phyloP scores from a whole-genome alignment of 495 filamentous ascomycete genomes.

The Parathielavia appendiculata region DNA sequence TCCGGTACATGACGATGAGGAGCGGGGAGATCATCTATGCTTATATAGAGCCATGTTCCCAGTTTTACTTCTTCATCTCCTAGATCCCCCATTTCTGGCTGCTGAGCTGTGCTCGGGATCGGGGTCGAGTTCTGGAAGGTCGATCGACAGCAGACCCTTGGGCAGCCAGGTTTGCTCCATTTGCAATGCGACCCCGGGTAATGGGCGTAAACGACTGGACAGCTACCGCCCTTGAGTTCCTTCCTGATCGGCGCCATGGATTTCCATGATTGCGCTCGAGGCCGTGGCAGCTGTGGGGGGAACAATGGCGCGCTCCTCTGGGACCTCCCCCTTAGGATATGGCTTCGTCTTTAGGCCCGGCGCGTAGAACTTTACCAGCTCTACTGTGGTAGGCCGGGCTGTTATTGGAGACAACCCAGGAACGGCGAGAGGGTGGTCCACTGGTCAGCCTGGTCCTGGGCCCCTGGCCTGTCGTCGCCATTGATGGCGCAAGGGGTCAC shows the following conservation, averaged over 20 bases:
- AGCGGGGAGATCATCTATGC: background rate
- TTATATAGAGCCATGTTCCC: background rate
- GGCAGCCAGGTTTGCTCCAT: background rate
- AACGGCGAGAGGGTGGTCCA: background rate
- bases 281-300: slow-evolving; percentile 2
- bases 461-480: background rate
- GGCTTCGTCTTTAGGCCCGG: background rate
- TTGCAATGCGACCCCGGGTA: slow-evolving; percentile 12
- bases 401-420: background rate
- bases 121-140: slow-evolving; percentile 21
- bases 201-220: background rate
- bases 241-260: slow-evolving; percentile 24
- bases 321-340: slow-evolving; percentile 1
- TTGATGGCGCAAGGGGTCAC: background rate
- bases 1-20: background rate
- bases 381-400: background rate
- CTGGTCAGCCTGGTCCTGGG: background rate
- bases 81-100: background rate
- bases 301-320: background rate
- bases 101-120: background rate
- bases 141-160: background rate
- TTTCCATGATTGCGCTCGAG: background rate
- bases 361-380: background rate
- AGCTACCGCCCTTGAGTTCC: slow-evolving; percentile 17
- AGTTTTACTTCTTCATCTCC: background rate